phyloP scores from a whole-genome alignment of 73 alveolate genomes.

The Tetrahymena elliotti region DNA sequence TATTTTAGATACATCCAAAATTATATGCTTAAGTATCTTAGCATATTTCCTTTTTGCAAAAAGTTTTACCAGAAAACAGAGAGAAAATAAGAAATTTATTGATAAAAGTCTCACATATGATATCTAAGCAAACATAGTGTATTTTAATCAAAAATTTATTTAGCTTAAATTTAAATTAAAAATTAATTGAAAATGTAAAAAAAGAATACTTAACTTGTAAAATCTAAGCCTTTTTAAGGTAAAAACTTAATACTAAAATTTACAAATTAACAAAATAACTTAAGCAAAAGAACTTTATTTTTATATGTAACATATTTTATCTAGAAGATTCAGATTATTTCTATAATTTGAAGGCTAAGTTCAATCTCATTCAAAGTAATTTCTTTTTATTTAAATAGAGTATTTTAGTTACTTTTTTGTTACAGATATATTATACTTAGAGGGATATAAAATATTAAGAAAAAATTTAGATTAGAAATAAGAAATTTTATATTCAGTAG shows the following conservation, averaged over 20 bases:
- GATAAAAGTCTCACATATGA: background rate
- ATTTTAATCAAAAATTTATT: background rate
- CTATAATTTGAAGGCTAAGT: background rate
- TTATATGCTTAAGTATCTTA: background rate
- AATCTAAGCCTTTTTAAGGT: background rate
- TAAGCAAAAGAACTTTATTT: background rate
- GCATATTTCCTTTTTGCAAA: background rate
- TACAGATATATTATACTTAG: background rate
- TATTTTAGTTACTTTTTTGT: background rate
- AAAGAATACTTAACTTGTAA: background rate
- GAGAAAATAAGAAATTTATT: background rate
- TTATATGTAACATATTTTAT: background rate
- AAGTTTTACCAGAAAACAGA: background rate
- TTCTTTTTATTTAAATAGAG: background rate
- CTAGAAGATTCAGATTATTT: background rate
- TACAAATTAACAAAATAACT: background rate
- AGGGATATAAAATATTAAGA: background rate
- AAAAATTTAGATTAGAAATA: background rate
- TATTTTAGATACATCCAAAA: background rate
- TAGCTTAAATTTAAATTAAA: background rate
- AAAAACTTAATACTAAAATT: background rate
- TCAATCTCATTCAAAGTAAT: background rate
- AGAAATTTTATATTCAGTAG: background rate
- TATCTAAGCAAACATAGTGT: background rate
- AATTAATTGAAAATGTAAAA: background rate